Base-by-base conservation (phyloP, 805 yeast genomes). In the Candida palmyrensis region DNA sequence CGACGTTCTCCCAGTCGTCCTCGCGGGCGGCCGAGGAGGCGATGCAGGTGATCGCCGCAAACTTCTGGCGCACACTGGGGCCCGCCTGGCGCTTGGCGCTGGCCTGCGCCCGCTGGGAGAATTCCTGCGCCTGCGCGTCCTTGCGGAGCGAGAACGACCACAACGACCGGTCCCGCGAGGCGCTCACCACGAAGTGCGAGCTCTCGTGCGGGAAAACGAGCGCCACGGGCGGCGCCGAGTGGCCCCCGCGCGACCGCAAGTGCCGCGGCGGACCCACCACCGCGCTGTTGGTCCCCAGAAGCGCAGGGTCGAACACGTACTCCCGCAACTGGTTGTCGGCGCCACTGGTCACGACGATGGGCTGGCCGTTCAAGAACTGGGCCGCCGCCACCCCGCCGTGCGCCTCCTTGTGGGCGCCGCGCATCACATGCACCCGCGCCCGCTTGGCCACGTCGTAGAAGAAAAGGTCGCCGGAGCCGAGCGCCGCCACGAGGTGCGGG, bases 161-260 rank as follows among this genome's bases (percentile, higher is more conserved):
- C 45, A 94, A 71, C 2, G 95, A 72, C 47, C 74, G 71, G 59
- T 92, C 98, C 42, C 79, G 72, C 0, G 97, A 85, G 2, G 94
- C 94, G 33, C 96, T 85, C 34, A 85, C 69, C 8, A 94, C 51
- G 56, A 78, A 85, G 58, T 94, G 98, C 2, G 95, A 78, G 29
- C 77, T 77, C 31, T 77, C 78, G 45, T 83, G 82, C 4, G 94
- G 85, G 57, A 92, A 92, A 16, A 66, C 63, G 25, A 92, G 76
- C 4, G 75, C 53, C 0, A 82, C 69, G 2, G 97, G 94, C 3
- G 98, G 95, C 19, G 84, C 82, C 3, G 95, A 77, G 55, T 92
- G 98, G n/a, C 99, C 99, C 48, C 97, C 97, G 53, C 98, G 75
- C 1, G 95, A 83, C 55, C 98, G 77, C 48, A 94, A 67, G 39